Percentiles rank a stretch among this genome's conserved stretches.
These are phyloP conservation scores for Mentha longifolia DNA, from an alignment of 257 asterid species.

Conservation along the genomic window DNA sequence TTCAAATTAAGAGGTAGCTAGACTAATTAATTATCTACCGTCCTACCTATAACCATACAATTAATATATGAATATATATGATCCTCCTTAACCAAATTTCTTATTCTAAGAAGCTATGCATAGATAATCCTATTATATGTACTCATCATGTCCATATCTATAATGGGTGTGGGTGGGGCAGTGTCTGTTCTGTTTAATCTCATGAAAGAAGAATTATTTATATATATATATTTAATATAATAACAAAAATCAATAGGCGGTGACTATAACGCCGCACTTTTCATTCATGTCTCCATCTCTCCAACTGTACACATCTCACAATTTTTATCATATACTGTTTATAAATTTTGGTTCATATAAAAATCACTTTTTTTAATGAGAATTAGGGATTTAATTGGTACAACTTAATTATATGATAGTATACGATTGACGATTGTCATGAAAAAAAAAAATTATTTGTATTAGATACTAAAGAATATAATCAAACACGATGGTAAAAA, in stretches of 20 bases:
- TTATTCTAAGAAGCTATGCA: not conserved
- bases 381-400: too few species aligned
- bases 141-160: not conserved
- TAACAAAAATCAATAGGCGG: slow-evolving; percentile 1
- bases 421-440: too few species aligned
- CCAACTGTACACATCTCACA: not conserved
- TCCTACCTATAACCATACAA: slow-evolving; percentile 20
- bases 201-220: not conserved
- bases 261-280: not conserved
- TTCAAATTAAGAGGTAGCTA: too few species aligned
- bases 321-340: too few species aligned
- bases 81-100: not conserved
- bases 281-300: slow-evolving; percentile 2
- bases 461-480: too few species aligned
- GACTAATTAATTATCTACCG: not conserved
- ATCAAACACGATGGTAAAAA: too few species aligned
- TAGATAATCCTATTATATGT: not conserved
- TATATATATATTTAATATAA: not conserved
- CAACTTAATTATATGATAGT: too few species aligned
- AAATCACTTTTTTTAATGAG: too few species aligned
- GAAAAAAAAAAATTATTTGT: too few species aligned
- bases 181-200: not conserved
- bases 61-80: not conserved
- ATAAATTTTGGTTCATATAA: too few species aligned
- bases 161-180: not conserved